Base-by-base conservation (phyloP, 495 filamentous ascomycete species). In the Hyphodiscus hymeniophilus region DNA sequence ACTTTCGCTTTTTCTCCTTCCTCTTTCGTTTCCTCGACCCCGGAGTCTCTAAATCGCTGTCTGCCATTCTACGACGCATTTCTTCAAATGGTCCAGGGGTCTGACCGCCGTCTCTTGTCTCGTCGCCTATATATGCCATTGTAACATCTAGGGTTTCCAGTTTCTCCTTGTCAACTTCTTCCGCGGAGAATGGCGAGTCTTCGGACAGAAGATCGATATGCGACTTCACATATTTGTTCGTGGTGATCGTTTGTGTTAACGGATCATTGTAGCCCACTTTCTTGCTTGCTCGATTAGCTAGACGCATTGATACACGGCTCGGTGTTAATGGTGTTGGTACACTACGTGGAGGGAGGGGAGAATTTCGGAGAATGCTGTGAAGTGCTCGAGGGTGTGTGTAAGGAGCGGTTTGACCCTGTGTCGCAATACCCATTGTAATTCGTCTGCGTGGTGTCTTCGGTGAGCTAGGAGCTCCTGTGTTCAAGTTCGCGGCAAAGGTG, bases 331-430 rank as follows among this genome's bases (percentile, higher is more conserved):
- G 73, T 24, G 72, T 69, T 32, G 47, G 55, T 5, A 67, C 62
- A 47, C 48, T 70, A 11, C 63, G 59, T 28, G 65, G 77, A 51
- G 74, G 75, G 10, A 82, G 60, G 1, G 83, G 84, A 7, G 83
- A 87, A 68, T 89, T 89, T 59, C 83, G 81, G 24, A 89, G 70
- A 61, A 89, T 89, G 62, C 81, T 85, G 51, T 76, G 79, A 6
- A 87, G 71, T 6, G 74, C 74, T 15, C 79, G 71, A 2, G 82
- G 77, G 11, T 78, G 75, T 33, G 75, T 80, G 61, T 89, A 89
- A 13, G 84, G 81, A 20, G 51, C 54, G 1, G 40, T 17, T 33
- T 71, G 49, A 28, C 42, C 42, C 35, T 36, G 53, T 44, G 43
- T 42, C n/a, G n/a, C n/a, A n/a, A n/a, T n/a, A 34, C 47, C 21